Evolutionary conservation across 108 stramenopile species (phyloP).

Genomic region (Nitzschia sp.): DNA sequence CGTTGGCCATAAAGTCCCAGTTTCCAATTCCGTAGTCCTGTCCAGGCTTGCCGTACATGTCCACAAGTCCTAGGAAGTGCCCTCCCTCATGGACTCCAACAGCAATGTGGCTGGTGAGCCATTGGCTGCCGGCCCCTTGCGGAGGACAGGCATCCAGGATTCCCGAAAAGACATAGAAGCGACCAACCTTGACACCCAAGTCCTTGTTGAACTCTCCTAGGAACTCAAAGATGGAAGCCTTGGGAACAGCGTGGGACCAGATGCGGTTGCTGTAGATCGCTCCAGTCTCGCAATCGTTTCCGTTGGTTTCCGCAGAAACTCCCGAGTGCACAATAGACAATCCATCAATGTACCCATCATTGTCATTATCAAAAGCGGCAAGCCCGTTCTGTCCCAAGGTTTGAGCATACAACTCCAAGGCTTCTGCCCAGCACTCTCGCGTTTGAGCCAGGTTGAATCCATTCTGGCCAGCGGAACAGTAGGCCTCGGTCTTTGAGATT

Average conservation of each 20-base stretch:
- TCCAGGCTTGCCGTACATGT: constrained; percentile 29
- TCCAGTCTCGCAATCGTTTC: constrained; percentile 40
- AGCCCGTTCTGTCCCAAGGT: constrained; percentile 19
- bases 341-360: constrained; percentile 44
- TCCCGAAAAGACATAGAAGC: constrained; percentile 48
- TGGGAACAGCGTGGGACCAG: constrained; percentile 25
- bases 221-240: constrained; percentile 17
- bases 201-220: constrained; percentile 25
- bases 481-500: constrained; percentile 25
- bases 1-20: constrained; percentile 30
- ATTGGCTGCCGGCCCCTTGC: constrained; percentile 31
- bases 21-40: constrained; percentile 24
- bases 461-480: constrained; percentile 20
- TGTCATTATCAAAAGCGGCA: constrained; percentile 21
- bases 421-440: constrained; percentile 10
- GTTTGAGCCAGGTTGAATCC: constrained; percentile 23
- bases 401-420: constrained; percentile 24
- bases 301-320: constrained; percentile 56
- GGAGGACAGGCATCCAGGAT: constrained; percentile 29
- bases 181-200: constrained; percentile 32
- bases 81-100: constrained; percentile 27
- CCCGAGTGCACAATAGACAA: constrained; percentile 63
- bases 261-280: constrained; percentile 26
- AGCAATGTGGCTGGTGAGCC: constrained; percentile 17
- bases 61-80: constrained; percentile 17